Evolutionary conservation across 2,329 filamentous ascomycete species (phyloP), one percentile per base, ranked within the genome.

Genomic region (Alternaria tenuissima): DNA sequence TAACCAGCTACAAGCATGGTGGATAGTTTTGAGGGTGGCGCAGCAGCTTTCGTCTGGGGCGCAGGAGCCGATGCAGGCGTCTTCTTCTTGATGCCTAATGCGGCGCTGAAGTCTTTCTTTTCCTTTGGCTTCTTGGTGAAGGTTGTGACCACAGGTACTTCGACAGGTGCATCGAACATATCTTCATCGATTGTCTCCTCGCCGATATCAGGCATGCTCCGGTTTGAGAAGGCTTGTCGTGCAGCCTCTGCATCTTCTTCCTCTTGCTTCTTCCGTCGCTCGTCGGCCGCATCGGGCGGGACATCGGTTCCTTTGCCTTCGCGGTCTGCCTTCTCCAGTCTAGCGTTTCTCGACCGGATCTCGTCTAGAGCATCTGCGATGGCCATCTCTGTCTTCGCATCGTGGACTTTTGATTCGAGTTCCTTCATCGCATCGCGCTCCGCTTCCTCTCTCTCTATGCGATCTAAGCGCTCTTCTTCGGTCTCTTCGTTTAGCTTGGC

Each of bases 351-450:
- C 53, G 92, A 94, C 57, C 94, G 85, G 58, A 99, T 97, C 81
- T 97, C 94, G 78, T 99, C 95, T 56, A 99, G 81, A 7, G 94
- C 94, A 82, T 99, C 95, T 2, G 95, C 95, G 44, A 97, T 92
- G 18, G 91, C 92, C 94, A 99, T 99, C 80, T 99, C 95, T 41
- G 91, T 86, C 82, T 95, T 94, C 1, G 94, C 94, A 77, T 99
- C 95, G 22, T 91, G 82, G 56, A 94, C 97, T 82, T 98, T 98
- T 64, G 91, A 90, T 81, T 99, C 95, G 47, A 99, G 81, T 76
- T 97, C 94, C 58, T 91, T 91, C 96, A 99, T 99, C 22, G 93
- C 92, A 78, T 97, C 94, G 66, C 89, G 86, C 78, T 97, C 93
- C 59, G 89, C 87, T 66, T 89, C 90, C 74, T 96, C 92, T 41